Percentiles rank a stretch among this genome's conserved stretches.
Conservation (phyloP, 176 grass and related monocot genomes). For the Aechmea fasciata region DNA sequence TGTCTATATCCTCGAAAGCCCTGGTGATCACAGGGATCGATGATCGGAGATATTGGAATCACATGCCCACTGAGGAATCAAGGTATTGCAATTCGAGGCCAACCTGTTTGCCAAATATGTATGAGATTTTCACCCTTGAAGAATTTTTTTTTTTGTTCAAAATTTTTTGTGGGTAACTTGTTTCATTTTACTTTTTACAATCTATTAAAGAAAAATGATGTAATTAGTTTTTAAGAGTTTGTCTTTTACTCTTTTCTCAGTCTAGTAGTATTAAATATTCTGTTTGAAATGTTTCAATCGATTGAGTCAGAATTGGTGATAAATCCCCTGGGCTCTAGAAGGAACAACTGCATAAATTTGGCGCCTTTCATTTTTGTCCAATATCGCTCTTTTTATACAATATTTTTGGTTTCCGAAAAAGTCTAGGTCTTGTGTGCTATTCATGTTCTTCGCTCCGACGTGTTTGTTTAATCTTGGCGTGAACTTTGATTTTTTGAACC, state of each 20-base stretch:
- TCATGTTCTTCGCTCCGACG: neutral
- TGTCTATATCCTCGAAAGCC: constrained; percentile 76
- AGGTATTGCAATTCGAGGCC: constrained; percentile 32
- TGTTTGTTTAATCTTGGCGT: neutral
- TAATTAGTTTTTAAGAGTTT: too few species aligned
- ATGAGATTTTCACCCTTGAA: neutral
- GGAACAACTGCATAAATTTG: neutral
- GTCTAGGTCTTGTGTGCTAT: neutral
- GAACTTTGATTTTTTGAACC: neutral
- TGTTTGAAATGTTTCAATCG: too few species aligned
- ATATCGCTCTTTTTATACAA: neutral
- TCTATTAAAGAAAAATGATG: too few species aligned
- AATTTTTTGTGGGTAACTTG: too few species aligned
- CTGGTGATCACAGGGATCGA: constrained; percentile 76
- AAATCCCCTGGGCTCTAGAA: neutral
- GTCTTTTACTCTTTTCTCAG: too few species aligned
- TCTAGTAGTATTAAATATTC: too few species aligned
- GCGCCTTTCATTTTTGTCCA: neutral
- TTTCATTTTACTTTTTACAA: too few species aligned
- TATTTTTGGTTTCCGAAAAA: neutral
- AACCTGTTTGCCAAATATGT: neutral
- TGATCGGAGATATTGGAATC: constrained; percentile 72
- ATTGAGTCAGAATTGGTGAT: neutral
- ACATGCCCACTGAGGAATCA: constrained; percentile 65
- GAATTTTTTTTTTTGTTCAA: neutral